Evolutionary conservation across 2,329 filamentous ascomycete genomes (phyloP).

Genomic region (Colletotrichum tropicicola): DNA sequence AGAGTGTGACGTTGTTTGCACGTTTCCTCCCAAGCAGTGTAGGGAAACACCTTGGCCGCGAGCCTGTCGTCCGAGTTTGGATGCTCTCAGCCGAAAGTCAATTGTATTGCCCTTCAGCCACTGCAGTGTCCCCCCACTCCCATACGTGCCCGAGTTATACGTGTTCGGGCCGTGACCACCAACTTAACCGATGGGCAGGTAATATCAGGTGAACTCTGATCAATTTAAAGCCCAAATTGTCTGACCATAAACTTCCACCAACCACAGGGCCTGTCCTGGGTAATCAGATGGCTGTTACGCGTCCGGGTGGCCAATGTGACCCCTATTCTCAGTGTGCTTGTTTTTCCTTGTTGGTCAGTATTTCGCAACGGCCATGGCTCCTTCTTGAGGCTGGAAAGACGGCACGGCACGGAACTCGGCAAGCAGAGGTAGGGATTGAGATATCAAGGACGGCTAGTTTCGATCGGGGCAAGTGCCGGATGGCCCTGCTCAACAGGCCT

Average conservation of each 20-base stretch:
- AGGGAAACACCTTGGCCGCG: background rate
- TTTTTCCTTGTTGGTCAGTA: background rate
- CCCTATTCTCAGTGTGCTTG: background rate
- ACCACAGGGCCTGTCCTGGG: constrained; percentile 8
- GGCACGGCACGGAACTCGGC: constrained; percentile 27
- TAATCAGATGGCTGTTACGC: background rate
- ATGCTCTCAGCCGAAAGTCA: constrained; percentile 1
- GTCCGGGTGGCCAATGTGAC: background rate
- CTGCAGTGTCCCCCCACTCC: background rate
- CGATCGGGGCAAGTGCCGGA: constrained; percentile 13
- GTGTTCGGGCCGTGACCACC: background rate
- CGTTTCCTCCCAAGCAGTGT: constrained; percentile 2
- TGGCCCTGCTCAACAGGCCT: constrained; percentile 13
- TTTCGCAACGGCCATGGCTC: background rate
- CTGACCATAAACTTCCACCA: constrained; percentile 27
- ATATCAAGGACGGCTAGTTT: background rate
- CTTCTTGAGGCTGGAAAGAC: constrained; percentile 1
- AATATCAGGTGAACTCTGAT: constrained; percentile 11
- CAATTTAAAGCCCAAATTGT: constrained; percentile 17
- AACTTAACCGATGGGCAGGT: background rate
- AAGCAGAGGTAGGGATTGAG: background rate
- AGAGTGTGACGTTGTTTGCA: background rate
- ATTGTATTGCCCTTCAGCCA: constrained; percentile 2
- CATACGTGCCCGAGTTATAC: constrained; percentile 10
- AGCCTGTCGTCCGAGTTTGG: background rate